Evolutionary conservation across 139 green algal species (phyloP), one percentile per base, ranked within the genome.

Genomic region (Chlorella sp.): DNA sequence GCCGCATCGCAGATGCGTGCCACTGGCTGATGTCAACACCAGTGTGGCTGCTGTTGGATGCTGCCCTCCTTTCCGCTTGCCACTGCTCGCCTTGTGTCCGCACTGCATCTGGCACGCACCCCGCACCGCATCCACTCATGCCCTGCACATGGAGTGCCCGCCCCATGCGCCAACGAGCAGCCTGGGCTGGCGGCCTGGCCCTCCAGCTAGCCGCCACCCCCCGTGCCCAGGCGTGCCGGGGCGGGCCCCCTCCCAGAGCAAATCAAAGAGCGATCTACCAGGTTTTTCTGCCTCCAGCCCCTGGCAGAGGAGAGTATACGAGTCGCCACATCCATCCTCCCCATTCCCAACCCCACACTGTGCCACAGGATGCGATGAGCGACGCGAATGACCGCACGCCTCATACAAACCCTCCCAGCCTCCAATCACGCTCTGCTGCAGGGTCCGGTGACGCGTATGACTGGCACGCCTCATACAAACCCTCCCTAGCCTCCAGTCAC

Each of bases 261-360:
- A 88, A 22, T 19, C n/a, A 5, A n/a, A 12, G 28, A 42, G 87
- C 26, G 39, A 32, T 86, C 79, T 73, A 80, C 61, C 92, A 93
- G 92, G 92, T 93, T 92, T 94, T 86, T 66, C 90, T 94, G 92
- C 88, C 66, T 76, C 81, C 39, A 93, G 60, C 71, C 82, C n/a
- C 85, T 83, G 85, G 86, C 90, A 93, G 87, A 73, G 68, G 89
- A 91, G 86, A 94, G 92, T 94, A 89, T 89, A 83, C 71, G 71
- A 89, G 85, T 37, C 71, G 32, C 86, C 34, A 76, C 75, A 85
- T n/a, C n/a, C n/a, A n/a, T n/a, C n/a, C n/a, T n/a, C n/a, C n/a
- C n/a, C n/a, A n/a, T n/a, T n/a, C n/a, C n/a, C n/a, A n/a, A n/a
- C n/a, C n/a, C n/a, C n/a, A n/a, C n/a, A n/a, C n/a, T n/a, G n/a